Percentiles rank a stretch among this genome's conserved stretches.
Evolutionary conservation across 192 early-diverging fungal genomes (phyloP).

Genomic region (Pilaira anomala): DNA sequence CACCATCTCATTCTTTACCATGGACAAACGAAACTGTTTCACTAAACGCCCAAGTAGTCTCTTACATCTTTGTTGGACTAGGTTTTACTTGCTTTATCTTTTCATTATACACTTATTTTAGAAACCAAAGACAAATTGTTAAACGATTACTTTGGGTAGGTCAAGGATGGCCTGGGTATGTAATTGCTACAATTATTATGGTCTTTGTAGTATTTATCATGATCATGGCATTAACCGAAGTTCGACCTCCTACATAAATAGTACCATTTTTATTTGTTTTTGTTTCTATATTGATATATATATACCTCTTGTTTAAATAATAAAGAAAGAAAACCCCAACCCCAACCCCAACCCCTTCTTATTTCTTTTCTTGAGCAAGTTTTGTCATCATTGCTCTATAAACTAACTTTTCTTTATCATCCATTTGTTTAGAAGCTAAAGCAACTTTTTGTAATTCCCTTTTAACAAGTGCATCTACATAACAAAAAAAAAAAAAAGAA

Average conservation of each 20-base stretch:
- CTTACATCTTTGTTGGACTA: slow-evolving; percentile 23
- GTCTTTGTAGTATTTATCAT: slow-evolving; percentile 23
- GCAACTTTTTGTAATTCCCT: slow-evolving; percentile 13
- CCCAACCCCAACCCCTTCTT: too few relatives aligned
- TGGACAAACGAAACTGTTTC: slow-evolving; percentile 5
- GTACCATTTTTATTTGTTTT: too few relatives aligned
- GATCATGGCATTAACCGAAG: slow-evolving; percentile 18
- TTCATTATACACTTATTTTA: slow-evolving; percentile 20
- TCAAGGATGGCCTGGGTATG: slow-evolving; percentile 21
- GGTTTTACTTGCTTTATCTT: slow-evolving; percentile 17
- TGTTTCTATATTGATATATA: too few relatives aligned
- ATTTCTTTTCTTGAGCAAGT: slow-evolving; percentile 9
- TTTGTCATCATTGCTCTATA: slow-evolving; percentile 27
- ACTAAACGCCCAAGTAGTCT: slow-evolving; percentile 3
- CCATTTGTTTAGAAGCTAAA: not conserved
- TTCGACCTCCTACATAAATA: not conserved
- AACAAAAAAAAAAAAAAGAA: not conserved
- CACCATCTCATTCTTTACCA: slow-evolving; percentile 13
- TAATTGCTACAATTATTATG: slow-evolving; percentile 12
- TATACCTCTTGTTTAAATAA: not conserved
- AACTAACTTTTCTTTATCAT: slow-evolving; percentile 14
- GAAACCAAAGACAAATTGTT: slow-evolving; percentile 23
- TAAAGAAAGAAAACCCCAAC: not conserved
- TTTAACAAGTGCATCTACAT: slow-evolving; percentile 30
- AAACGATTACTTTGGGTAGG: slow-evolving; percentile 23